A percentile compares a stretch with the other conserved stretches of the same genome.
Conservation (phyloP, 176 grass and related monocot species). For the Triticum turgidum region DNA sequence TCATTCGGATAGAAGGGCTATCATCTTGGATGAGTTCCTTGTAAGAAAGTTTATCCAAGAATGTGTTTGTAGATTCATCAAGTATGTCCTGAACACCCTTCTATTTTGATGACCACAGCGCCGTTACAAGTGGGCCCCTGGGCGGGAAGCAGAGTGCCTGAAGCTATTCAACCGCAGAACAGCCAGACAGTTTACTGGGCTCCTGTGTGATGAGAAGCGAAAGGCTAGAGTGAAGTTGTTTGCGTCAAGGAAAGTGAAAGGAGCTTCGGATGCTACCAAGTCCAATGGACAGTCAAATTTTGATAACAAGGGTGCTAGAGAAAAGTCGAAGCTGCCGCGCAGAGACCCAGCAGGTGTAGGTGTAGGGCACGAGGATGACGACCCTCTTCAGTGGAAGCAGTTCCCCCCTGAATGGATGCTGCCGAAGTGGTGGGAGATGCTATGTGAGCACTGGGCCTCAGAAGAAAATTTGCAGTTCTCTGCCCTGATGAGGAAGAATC, state of each 20-base stretch:
- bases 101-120: constrained; percentile 12
- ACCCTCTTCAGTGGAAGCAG: constrained; percentile 40
- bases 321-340: constrained; percentile 12
- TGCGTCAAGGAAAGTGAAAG: constrained; percentile 33
- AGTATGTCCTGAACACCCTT: constrained; percentile 10
- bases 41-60: constrained; percentile 31
- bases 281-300: constrained; percentile 24
- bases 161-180: constrained; percentile 41
- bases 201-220: constrained; percentile 45
- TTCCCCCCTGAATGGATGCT: constrained; percentile 46
- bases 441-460: constrained; percentile 49
- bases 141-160: constrained; percentile 28
- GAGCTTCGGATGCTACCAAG: constrained; percentile 8
- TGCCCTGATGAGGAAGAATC: constrained; percentile 41
- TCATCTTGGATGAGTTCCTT: constrained; percentile 41
- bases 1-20: constrained; percentile 31
- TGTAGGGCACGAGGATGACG: constrained; percentile 11
- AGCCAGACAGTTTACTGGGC: constrained; percentile 32
- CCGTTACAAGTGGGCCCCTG: constrained; percentile 43
- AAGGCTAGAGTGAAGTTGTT: constrained; percentile 28
- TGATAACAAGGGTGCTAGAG: not conserved
- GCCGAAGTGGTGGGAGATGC: constrained; percentile 43
- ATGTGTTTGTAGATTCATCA: constrained; percentile 22
- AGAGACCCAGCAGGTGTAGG: constrained; percentile 20
- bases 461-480: constrained; percentile 41